Conservation (phyloP, 129 eudicot genomes). For the Ambrosia trifida region DNA sequence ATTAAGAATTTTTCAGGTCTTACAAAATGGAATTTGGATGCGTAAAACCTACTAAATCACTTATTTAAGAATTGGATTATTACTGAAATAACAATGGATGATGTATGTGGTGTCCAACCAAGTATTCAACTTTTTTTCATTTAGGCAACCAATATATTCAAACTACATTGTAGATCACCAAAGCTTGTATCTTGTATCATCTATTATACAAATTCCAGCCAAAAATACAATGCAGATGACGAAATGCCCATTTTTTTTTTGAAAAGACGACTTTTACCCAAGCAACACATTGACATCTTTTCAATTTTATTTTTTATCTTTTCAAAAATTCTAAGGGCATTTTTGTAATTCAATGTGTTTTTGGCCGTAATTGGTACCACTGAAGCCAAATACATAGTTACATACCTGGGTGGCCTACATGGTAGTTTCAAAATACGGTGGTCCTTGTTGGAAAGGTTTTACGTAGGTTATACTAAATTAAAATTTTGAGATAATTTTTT, state of each 20-base stretch:
- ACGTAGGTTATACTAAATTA: background rate
- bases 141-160: background rate
- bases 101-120: background rate
- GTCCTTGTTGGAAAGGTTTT: background rate
- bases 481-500: background rate
- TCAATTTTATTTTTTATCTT: background rate
- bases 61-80: background rate
- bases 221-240: background rate
- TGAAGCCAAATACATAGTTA: background rate
- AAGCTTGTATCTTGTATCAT: background rate
- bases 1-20: background rate
- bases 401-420: slow-evolving; percentile 2
- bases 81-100: background rate
- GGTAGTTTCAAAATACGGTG: slow-evolving; percentile 2
- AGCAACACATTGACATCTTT: background rate
- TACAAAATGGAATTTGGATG: background rate
- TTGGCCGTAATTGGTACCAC: background rate
- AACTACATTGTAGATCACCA: background rate
- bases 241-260: background rate
- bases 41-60: background rate
- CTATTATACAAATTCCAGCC: background rate
- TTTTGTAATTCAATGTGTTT: background rate
- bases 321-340: background rate
- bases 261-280: background rate
- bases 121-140: background rate